Evolutionary conservation across 1,139 yeast genomes (phyloP).

Genomic region (Geotrichum reessii): DNA sequence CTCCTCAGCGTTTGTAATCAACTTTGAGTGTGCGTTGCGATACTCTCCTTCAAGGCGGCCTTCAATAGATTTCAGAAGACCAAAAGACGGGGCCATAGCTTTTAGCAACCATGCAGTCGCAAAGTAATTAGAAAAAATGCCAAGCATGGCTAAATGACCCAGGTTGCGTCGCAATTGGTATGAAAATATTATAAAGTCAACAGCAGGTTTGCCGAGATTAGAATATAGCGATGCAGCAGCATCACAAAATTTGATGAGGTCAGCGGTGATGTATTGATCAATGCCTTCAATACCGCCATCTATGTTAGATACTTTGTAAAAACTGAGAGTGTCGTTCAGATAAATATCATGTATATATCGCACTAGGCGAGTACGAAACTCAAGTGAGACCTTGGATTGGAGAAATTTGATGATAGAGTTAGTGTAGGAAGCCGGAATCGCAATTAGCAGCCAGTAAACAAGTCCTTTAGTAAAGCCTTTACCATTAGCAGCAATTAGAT

Average conservation of each 20-base stretch:
- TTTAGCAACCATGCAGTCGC: conserved; percentile 73
- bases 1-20: conserved; percentile 87
- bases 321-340: conserved; percentile 72
- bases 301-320: conserved; percentile 55
- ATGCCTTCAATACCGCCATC: conserved; percentile 46
- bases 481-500: conserved; percentile 78
- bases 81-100: conserved; percentile 76
- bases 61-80: conserved; percentile 64
- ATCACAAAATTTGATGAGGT: conserved; percentile 74
- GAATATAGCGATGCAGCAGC: conserved; percentile 81
- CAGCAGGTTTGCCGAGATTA: conserved; percentile 84
- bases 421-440: conserved; percentile 90
- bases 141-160: conserved; percentile 78
- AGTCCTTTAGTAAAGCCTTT: conserved; percentile 70
- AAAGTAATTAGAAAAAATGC: conserved; percentile 75
- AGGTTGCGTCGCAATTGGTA: conserved; percentile 77
- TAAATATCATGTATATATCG: conserved; percentile 89
- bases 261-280: conserved; percentile 79
- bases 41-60: conserved; percentile 81
- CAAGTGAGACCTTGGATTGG: conserved; percentile 70
- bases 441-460: conserved; percentile 80
- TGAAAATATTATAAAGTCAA: conserved; percentile 82
- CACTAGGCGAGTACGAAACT: conserved; percentile 77
- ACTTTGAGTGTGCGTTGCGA: conserved; percentile 77
- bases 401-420: conserved; percentile 84